phyloP scores from a whole-genome alignment of 1,284 basidiomycete genomes.

The Puccinia polysora region DNA sequence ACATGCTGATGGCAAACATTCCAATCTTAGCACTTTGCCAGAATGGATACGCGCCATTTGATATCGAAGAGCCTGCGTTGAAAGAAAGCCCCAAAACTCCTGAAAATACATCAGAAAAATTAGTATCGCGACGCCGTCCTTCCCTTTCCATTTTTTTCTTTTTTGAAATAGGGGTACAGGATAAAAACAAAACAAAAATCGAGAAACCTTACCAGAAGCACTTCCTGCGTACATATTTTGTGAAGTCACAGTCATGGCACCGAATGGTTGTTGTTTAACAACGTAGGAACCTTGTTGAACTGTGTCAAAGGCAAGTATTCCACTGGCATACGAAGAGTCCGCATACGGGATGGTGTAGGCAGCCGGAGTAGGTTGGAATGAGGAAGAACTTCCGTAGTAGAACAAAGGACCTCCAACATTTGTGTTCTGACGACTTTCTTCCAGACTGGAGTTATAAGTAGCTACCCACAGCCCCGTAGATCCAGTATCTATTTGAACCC shows the following conservation, averaged over 20 bases:
- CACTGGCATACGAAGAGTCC: conserved; percentile 31
- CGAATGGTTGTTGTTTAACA: conserved; percentile 21
- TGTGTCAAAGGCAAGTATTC: conserved; percentile 10
- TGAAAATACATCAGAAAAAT: no score
- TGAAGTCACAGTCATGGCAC: conserved; percentile 36
- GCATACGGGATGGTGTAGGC: conserved; percentile 37
- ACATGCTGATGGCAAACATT: conserved; percentile 38
- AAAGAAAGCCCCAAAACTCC: conserved; percentile 32
- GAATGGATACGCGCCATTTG: conserved; percentile 21
- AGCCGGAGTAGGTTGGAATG: conserved; percentile 18
- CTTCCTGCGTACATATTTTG: conserved; percentile 29
- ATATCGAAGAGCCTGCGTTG: not conserved
- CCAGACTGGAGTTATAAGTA: conserved; percentile 9
- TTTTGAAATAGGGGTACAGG: not conserved
- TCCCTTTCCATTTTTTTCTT: not conserved
- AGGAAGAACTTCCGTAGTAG: conserved; percentile 17
- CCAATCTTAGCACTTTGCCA: conserved; percentile 31
- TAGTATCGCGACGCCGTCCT: no score
- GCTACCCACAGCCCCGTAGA: conserved; percentile 39
- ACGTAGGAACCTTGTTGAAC: conserved; percentile 30
- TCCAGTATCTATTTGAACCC: conserved; percentile 38
- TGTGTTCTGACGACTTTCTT: conserved; percentile 19
- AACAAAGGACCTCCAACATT: conserved; percentile 35
- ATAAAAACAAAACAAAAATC: not conserved
- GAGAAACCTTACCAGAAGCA: conserved; percentile 17